Base-by-base conservation (phyloP, 257 asterid species). In the Gentiana straminea region DNA sequence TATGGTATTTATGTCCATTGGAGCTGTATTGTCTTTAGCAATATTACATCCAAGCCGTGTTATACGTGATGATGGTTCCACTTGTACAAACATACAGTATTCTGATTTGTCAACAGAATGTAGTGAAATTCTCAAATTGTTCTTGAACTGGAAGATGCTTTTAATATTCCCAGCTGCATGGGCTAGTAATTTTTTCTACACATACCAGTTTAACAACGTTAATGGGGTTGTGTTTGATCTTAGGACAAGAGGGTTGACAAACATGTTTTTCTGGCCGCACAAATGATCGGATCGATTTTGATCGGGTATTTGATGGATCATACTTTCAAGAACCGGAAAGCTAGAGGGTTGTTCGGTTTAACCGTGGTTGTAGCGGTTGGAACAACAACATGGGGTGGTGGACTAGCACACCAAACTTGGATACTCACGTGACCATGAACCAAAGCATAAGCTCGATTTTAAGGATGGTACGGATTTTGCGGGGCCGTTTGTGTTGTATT, bases 151-250 rank as follows among this genome's bases (percentile, higher is more conserved):
- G 97, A 88, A 72, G 66, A 88, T 92, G 99, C 9, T 88, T 65
- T 54, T 92, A 48, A 72, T 92, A 55, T 74, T 92, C 62, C 97
- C 99, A 0, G 99, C 95, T 0, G 78, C 95, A 1, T 88, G 94
- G 97, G 94, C 91, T 10, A 92, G 97, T 59, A 88, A 92, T 37
- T 92, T 88, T 54, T 92, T 92, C 58, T 92, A 92, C 32, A 88
- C 85, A 34, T 92, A 92, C 59, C 99, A 92, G 68, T 92, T 92
- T 52, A 92, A 72, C 46, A 88, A 92, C 58, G 99, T 92, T 3
- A 92, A 88, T 24, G 94, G 81, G 8, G 77, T 52, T 33, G 44
- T 92, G 71, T 92, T 92, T 62, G 88, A 81, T 75, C 59, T 92
- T 50, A 73, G 99, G 62, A 88, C 97, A 1, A 73, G 93, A 15